Percentiles rank a stretch among this genome's conserved stretches.
Conservation (phyloP, 805 yeast species). For the Myxozyma udenii region DNA sequence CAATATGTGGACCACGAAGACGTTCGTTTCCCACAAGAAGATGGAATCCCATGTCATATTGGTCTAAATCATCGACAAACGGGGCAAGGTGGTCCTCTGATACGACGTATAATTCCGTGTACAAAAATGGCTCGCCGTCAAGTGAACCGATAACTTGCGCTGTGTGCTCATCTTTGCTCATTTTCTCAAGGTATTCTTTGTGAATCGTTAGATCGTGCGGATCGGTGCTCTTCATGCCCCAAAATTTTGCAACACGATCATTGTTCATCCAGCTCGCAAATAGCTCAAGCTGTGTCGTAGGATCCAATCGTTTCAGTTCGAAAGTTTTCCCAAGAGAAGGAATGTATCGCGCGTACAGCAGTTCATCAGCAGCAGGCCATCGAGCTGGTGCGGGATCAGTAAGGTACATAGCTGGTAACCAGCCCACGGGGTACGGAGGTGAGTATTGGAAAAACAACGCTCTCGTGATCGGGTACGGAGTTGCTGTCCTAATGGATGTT, state of each 20-base stretch:
- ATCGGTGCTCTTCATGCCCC: constrained; percentile 28
- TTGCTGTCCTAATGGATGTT: constrained; percentile 7
- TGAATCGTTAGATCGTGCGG: constrained; percentile 14
- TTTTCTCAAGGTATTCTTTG: constrained; percentile 17
- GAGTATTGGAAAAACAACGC: too few relatives aligned
- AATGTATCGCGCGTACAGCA: constrained; percentile 28
- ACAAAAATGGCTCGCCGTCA: constrained; percentile 27
- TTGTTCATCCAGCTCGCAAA: constrained; percentile 32
- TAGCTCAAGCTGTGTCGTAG: constrained; percentile 7
- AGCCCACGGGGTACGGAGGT: too few relatives aligned
- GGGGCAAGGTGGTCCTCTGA: constrained; percentile 33
- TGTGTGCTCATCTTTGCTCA: constrained; percentile 24
- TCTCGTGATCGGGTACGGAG: too few relatives aligned
- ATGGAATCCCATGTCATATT: constrained; percentile 34
- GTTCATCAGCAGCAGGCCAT: constrained; percentile 11
- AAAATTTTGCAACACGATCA: constrained; percentile 32
- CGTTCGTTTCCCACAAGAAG: constrained; percentile 32
- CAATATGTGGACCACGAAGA: constrained; percentile 34
- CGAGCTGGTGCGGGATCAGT: too few relatives aligned
- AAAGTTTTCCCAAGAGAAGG: constrained; percentile 23
- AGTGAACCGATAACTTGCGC: constrained; percentile 29
- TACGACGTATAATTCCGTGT: constrained; percentile 34
- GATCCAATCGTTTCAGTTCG: constrained; percentile 11
- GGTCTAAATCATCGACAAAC: constrained; percentile 13
- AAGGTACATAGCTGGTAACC: too few relatives aligned